These are phyloP conservation scores for Eleusine indica DNA, from an alignment of 176 grass and related monocot species.

Conservation along the genomic window DNA sequence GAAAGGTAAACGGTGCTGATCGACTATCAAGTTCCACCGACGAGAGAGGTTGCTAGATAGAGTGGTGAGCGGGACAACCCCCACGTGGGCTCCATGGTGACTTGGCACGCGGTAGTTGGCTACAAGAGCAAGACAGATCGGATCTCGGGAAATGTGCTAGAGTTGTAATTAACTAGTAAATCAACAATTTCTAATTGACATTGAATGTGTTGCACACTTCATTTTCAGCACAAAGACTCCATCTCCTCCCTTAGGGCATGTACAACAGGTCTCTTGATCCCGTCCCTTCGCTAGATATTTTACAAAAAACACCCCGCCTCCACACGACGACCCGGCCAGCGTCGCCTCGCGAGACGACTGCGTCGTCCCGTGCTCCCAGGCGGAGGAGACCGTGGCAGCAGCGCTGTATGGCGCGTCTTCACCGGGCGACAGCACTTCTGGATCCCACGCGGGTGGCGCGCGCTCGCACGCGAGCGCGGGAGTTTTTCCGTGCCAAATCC, in stretches of 20 bases:
- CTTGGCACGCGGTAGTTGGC: background rate
- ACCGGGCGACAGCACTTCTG: too few relatives aligned
- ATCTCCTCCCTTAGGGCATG: background rate
- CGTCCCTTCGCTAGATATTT: too few relatives aligned
- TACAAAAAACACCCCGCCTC: too few relatives aligned
- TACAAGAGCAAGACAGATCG: constrained; percentile 14
- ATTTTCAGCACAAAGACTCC: background rate
- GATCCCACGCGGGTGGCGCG: too few relatives aligned
- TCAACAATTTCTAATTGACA: background rate
- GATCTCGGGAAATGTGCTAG: constrained; percentile 25
- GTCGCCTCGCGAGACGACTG: too few relatives aligned
- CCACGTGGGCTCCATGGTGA: constrained; percentile 20
- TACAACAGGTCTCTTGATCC: too few relatives aligned
- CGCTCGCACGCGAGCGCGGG: too few relatives aligned
- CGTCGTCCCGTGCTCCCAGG: too few relatives aligned
- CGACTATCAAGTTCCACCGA: background rate
- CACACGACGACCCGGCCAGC: too few relatives aligned
- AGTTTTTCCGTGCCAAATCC: too few relatives aligned
- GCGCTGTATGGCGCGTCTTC: too few relatives aligned
- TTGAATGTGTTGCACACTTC: background rate
- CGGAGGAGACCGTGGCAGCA: too few relatives aligned
- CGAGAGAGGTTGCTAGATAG: background rate
- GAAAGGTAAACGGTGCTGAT: background rate
- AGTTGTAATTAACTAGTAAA: background rate
- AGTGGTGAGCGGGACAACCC: background rate